These are phyloP conservation scores for Coffea eugenioides DNA, from an alignment of 257 asterid genomes.

Conservation along the genomic window DNA sequence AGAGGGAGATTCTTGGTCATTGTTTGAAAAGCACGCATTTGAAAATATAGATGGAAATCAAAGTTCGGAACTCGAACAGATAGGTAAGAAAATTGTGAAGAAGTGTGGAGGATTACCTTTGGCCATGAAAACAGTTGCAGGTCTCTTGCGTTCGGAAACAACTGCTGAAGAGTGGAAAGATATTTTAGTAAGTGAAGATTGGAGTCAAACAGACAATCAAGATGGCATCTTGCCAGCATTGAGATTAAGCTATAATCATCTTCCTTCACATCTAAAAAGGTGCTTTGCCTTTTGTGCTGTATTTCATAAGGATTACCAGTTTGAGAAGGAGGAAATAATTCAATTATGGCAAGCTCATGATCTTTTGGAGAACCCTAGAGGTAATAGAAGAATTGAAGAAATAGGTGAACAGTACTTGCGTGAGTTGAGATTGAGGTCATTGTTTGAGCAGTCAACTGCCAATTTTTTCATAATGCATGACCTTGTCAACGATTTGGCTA, in stretches of 20 bases:
- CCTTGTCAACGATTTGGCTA: slow-evolving; percentile 63
- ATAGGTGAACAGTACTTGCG: not conserved
- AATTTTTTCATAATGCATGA: slow-evolving; percentile 40
- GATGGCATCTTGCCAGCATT: not conserved
- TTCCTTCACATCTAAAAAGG: slow-evolving; percentile 10
- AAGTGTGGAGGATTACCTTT: slow-evolving; percentile 18
- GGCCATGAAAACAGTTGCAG: slow-evolving; percentile 18
- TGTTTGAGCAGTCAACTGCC: not conserved
- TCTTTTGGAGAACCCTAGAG: not conserved
- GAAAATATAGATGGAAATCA: not conserved
- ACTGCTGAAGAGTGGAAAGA: not conserved
- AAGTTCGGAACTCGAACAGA: not conserved
- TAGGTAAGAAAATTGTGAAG: not conserved
- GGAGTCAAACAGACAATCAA: not conserved
- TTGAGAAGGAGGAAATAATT: slow-evolving; percentile 1
- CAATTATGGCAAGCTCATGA: slow-evolving; percentile 15
- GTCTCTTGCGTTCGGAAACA: not conserved
- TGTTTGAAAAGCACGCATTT: slow-evolving; percentile 13
- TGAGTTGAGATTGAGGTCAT: slow-evolving; percentile 7
- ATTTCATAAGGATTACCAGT: slow-evolving; percentile 10
- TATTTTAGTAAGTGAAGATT: slow-evolving; percentile 2
- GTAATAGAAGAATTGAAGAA: not conserved
- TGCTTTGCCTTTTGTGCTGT: slow-evolving; percentile 13
- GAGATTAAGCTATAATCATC: slow-evolving; percentile 17
- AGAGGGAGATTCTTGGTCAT: not conserved